Conservation (phyloP, 2,329 filamentous ascomycete genomes). For the Orbilia quercus region DNA sequence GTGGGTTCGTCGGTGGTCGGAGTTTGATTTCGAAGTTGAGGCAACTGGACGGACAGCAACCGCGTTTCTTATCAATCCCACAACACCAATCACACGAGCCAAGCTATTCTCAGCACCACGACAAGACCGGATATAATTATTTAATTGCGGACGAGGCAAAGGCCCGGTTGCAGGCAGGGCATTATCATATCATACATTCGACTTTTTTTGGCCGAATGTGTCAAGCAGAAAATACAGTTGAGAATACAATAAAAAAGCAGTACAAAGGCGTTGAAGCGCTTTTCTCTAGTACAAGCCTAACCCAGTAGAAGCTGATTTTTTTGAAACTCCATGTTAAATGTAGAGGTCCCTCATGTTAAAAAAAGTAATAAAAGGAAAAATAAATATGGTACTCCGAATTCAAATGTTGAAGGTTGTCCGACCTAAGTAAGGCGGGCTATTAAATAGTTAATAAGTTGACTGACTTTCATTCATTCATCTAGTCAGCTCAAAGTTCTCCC, state of each 20-base stretch:
- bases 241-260: conserved; percentile 1
- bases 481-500: conserved; percentile 26
- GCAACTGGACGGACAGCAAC: conserved; percentile 17
- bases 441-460: conserved; percentile 7
- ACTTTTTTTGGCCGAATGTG: not conserved
- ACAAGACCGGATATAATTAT: no score
- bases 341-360: conserved; percentile 56
- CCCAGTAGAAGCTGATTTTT: conserved; percentile 27
- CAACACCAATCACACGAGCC: conserved; percentile 32
- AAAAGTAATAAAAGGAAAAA: conserved; percentile 8
- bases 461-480: no score
- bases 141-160: no score
- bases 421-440: conserved; percentile 8
- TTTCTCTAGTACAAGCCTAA: conserved; percentile 39
- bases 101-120: no score
- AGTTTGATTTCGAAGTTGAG: conserved; percentile 17
- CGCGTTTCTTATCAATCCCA: conserved; percentile 8
- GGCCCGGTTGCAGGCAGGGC: not conserved
- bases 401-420: not conserved
- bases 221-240: no score
- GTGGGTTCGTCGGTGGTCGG: conserved; percentile 44
- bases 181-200: conserved; percentile 20
- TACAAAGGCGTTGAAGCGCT: conserved; percentile 45
- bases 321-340: conserved; percentile 57
- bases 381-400: conserved; percentile 30